These are phyloP conservation scores for Cucurbita ficifolia DNA, from an alignment of 306 rosid species.

Conservation along the genomic window DNA sequence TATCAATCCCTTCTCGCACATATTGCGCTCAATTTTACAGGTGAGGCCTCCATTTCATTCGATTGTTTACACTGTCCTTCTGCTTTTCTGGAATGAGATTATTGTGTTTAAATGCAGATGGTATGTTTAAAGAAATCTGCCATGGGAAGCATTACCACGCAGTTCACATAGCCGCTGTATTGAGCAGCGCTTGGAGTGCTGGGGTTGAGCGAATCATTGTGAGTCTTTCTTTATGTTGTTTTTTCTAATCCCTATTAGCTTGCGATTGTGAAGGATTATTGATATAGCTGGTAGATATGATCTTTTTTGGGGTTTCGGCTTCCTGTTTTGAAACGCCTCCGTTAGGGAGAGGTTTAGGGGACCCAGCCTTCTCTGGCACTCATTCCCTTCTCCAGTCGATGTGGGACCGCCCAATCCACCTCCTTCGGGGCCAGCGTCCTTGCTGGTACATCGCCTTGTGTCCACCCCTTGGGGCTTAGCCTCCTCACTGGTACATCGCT, in stretches of 20 bases:
- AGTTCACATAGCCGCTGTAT: constrained; percentile 55
- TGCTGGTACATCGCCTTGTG: too few relatives aligned
- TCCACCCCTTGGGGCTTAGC: too few relatives aligned
- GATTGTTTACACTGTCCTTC: not conserved
- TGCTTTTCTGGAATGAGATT: not conserved
- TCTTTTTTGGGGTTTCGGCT: too few relatives aligned
- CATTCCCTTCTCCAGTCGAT: too few relatives aligned
- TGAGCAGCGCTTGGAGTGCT: constrained; percentile 80
- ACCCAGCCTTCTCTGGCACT: too few relatives aligned
- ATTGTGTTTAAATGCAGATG: constrained; percentile 35
- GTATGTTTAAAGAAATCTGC: constrained; percentile 85
- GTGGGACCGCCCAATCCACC: too few relatives aligned
- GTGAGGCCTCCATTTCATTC: constrained; percentile 47
- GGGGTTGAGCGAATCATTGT: constrained; percentile 87
- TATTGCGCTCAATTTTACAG: constrained; percentile 83
- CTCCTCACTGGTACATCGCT: too few relatives aligned
- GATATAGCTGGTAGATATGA: not conserved
- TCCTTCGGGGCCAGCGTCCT: too few relatives aligned
- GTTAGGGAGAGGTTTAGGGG: too few relatives aligned
- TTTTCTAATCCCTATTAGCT: not conserved
- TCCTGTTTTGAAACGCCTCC: too few relatives aligned
- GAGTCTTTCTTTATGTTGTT: constrained; percentile 1
- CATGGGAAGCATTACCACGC: constrained; percentile 82
- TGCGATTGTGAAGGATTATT: not conserved
- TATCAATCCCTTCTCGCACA: constrained; percentile 22